A percentile compares a stretch with the other conserved stretches of the same genome.
phyloP scores from a whole-genome alignment of 306 rosid genomes.

The Lupinus albus region DNA sequence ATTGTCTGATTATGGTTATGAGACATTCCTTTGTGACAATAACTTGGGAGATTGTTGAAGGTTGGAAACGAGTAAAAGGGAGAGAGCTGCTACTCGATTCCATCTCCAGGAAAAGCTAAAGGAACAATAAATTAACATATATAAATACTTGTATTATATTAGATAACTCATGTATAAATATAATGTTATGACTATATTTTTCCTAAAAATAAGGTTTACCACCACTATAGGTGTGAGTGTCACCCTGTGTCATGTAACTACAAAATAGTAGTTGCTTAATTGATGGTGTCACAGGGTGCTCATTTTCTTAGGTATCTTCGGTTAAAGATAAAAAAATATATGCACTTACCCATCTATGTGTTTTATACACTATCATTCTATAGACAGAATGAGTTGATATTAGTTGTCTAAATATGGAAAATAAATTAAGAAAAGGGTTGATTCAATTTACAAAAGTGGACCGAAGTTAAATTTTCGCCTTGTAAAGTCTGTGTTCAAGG shows the following conservation, averaged over 20 bases:
- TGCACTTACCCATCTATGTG: too few species aligned
- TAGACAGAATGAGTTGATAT: constrained; percentile 1
- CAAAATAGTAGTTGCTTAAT: constrained; percentile 19
- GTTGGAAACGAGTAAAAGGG: constrained; percentile 60
- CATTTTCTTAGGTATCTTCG: constrained; percentile 30
- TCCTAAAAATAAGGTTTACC: constrained; percentile 18
- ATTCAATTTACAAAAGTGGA: neutral
- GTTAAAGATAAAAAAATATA: too few species aligned
- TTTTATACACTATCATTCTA: too few species aligned
- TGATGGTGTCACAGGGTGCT: constrained; percentile 4
- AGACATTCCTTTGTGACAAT: constrained; percentile 39
- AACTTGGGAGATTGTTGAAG: constrained; percentile 48
- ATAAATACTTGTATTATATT: neutral
- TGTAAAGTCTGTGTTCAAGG: constrained; percentile 69
- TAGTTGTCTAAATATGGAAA: constrained; percentile 23
- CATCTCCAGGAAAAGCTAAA: constrained; percentile 66
- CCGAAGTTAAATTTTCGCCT: constrained; percentile 48
- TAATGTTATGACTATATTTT: neutral
- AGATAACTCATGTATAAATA: neutral
- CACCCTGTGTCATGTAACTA: neutral
- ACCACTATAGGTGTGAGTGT: constrained; percentile 4
- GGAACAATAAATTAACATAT: neutral
- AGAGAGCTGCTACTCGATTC: constrained; percentile 54
- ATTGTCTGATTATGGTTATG: constrained; percentile 30
- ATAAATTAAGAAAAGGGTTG: neutral